Percentiles rank a stretch among this genome's conserved stretches.
phyloP scores from a whole-genome alignment of 2,329 filamentous ascomycete genomes.

The Metarhizium rileyi region DNA sequence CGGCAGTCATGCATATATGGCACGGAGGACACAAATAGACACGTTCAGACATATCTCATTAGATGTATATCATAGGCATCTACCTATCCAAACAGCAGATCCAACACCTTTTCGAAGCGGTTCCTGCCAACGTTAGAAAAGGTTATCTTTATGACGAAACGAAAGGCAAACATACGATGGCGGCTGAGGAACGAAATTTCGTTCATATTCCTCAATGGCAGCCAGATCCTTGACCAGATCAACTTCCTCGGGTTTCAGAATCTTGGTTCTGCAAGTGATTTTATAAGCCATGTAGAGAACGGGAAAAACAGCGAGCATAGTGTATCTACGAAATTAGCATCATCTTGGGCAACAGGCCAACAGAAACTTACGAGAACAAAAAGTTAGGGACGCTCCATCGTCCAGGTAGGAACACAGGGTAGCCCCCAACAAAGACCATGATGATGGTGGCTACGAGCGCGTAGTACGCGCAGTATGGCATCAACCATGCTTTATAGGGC shows the following conservation, averaged over 20 bases:
- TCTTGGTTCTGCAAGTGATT: slow-evolving; percentile 52
- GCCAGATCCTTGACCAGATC: slow-evolving; percentile 54
- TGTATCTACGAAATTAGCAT: slow-evolving; percentile 38
- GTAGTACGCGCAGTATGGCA: slow-evolving; percentile 64
- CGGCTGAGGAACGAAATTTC: slow-evolving; percentile 44
- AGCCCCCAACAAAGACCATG: slow-evolving; percentile 69
- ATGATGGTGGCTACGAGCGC: slow-evolving; percentile 52
- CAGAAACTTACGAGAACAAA: slow-evolving; percentile 51
- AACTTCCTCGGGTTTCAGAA: slow-evolving; percentile 45
- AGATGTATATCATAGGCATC: not conserved
- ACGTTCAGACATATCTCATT: not conserved
- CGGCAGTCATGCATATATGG: not conserved
- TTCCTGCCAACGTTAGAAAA: slow-evolving; percentile 8
- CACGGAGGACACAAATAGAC: not conserved
- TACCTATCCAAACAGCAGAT: slow-evolving; percentile 12
- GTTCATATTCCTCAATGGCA: slow-evolving; percentile 59
- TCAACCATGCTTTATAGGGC: slow-evolving; percentile 59
- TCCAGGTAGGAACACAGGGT: slow-evolving; percentile 58
- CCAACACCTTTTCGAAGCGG: slow-evolving; percentile 11
- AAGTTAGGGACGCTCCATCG: slow-evolving; percentile 62
- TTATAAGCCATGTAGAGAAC: slow-evolving; percentile 65
- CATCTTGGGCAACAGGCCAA: not conserved
- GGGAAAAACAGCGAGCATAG: slow-evolving; percentile 64
- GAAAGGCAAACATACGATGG: slow-evolving; percentile 34
- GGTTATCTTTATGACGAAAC: not conserved